Evolutionary conservation across 768 basidiomycete genomes (phyloP), one percentile per base, ranked within the genome.

Genomic region (Boletus subcaerulescens): DNA sequence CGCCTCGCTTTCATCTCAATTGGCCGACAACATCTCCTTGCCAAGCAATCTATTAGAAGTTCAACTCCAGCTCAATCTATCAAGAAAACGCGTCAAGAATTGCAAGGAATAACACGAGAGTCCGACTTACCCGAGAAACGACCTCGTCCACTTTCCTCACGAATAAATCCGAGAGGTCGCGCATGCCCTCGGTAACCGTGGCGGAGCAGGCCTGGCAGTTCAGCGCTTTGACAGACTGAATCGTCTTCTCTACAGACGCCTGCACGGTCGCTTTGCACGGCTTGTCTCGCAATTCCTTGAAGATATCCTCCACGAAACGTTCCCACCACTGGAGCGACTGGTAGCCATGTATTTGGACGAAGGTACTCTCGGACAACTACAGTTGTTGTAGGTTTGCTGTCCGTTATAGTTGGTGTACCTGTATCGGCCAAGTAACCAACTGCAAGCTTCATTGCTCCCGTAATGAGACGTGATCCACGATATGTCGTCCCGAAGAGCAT

Each of bases 391-490:
- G 6, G 14, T 15, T 10, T 2, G 2, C 17, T 13, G 10, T 11
- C 36, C 24, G 24, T 39, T 11, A n/a, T 48, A 39, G 15, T 45
- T 17, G 3, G 0, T 12, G 7, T 20, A 14, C 8, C 0, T 1
- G 9, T 2, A 5, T 14, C 3, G 13, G 14, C 52, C 50, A 33
- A 20, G 15, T 3, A 61, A 14, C 65, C 65, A 64, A 1, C 5
- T 0, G 11, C 62, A 64, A 11, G 46, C 51, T 26, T n/a, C 8
- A 0, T 8, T 0, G 45, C 44, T 50, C 15, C n/a, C 41, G 22
- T 66, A 62, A 45, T 66, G 62, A 5, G 45, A 20, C 6, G 9
- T 52, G 6, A 66, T 62, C 59, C 63, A 61, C 3, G 52, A 48
- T 1, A 48, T 6, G 20, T 67, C 15, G 3, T 12, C 10, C 11